Evolutionary conservation across 106 monocot species (phyloP).

Genomic region (Dendrobium chrysotoxum): DNA sequence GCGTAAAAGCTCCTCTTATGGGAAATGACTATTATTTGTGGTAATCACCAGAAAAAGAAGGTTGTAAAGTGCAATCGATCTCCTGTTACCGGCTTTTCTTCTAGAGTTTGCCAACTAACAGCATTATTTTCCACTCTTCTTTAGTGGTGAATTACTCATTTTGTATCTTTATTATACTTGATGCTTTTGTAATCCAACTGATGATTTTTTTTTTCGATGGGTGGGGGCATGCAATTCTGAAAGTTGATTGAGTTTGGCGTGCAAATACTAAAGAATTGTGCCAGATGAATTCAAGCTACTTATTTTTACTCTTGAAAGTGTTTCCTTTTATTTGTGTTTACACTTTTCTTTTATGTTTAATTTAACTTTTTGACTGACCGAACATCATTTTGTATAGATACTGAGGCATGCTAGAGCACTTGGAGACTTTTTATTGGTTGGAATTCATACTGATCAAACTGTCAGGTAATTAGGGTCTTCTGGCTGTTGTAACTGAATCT

Average conservation of each 20-base stretch:
- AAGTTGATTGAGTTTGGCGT: background rate
- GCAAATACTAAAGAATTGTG: background rate
- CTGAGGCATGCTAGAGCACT: conserved; percentile 49
- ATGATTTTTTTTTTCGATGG: background rate
- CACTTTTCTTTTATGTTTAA: background rate
- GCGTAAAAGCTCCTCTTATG: too few relatives aligned
- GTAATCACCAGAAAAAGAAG: background rate
- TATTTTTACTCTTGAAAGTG: background rate
- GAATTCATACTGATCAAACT: conserved; percentile 71
- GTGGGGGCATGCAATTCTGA: background rate
- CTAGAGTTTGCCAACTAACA: background rate
- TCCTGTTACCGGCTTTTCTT: background rate
- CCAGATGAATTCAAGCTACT: background rate
- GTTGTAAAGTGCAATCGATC: background rate
- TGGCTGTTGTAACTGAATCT: background rate
- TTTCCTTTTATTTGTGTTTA: background rate
- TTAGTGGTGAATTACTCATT: background rate
- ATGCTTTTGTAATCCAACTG: background rate
- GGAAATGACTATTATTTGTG: background rate
- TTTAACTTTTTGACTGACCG: background rate
- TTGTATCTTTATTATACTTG: background rate
- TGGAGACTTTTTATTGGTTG: conserved; percentile 75
- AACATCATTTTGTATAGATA: conserved; percentile 30
- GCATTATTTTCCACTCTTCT: background rate
- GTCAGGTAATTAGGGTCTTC: conserved; percentile 31